phyloP scores from a whole-genome alignment of 352 stramenopile genomes.

The Globisporangium viniferum region DNA sequence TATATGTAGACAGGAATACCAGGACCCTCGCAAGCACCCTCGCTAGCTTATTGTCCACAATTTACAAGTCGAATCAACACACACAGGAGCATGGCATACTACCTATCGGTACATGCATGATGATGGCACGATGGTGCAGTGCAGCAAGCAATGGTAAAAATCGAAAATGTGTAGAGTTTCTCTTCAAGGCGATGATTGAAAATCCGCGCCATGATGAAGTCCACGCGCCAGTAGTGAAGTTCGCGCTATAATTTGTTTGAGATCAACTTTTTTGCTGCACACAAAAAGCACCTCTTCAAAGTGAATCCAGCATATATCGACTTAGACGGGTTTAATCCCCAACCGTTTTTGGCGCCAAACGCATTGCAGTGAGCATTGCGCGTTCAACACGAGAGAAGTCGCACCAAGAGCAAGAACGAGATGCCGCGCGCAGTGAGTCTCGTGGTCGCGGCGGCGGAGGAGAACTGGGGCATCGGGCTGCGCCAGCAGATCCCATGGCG shows the following conservation, averaged over 20 bases:
- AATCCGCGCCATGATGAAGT: neutral
- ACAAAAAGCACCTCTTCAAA: neutral
- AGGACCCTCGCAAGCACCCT: too few relatives aligned
- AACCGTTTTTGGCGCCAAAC: conserved; percentile 5
- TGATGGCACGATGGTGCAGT: too few relatives aligned
- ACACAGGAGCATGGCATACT: too few relatives aligned
- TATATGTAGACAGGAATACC: too few relatives aligned
- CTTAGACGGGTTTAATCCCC: neutral
- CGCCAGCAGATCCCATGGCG: conserved; percentile 92
- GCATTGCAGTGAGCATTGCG: too few relatives aligned
- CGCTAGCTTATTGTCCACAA: too few relatives aligned
- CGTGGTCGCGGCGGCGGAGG: conserved; percentile 86
- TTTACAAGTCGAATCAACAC: too few relatives aligned
- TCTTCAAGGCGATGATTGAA: neutral
- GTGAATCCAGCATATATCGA: neutral
- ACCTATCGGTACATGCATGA: too few relatives aligned
- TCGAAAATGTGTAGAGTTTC: too few relatives aligned
- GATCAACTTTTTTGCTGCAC: neutral
- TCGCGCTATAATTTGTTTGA: neutral
- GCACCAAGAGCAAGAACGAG: neutral
- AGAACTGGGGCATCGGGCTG: conserved; percentile 85
- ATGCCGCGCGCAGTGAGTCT: conserved; percentile 56
- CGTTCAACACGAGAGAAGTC: neutral
- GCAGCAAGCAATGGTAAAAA: too few relatives aligned
- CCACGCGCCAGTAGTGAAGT: neutral